Evolutionary conservation across 495 filamentous ascomycete genomes (phyloP).

Genomic region (Schizothecium vesticola): DNA sequence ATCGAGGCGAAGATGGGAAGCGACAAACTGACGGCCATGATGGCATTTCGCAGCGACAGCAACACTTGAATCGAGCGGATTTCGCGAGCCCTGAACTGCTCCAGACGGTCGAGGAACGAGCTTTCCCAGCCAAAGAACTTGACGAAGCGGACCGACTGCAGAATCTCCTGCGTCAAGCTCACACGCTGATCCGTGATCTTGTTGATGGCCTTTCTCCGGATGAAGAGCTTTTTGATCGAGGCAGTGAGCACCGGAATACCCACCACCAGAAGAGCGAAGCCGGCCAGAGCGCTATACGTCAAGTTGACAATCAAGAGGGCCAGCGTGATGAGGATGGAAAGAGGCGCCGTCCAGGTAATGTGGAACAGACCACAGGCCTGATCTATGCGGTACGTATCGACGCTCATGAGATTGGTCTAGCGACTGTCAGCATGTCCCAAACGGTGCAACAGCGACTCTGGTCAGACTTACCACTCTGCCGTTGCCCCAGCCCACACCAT

Average conservation of each 20-base stretch:
- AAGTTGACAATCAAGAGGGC: constrained; percentile 77
- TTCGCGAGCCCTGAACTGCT: constrained; percentile 65
- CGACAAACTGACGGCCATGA: constrained; percentile 68
- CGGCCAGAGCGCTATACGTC: constrained; percentile 80
- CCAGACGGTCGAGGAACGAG: constrained; percentile 72
- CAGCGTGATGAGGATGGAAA: constrained; percentile 71
- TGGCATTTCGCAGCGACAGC: constrained; percentile 74
- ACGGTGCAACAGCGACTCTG: too few species aligned
- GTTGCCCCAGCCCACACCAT: constrained; percentile 82
- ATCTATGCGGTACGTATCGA: constrained; percentile 87
- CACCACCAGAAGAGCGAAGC: constrained; percentile 75
- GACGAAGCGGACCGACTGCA: constrained; percentile 87
- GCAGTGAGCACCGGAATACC: constrained; percentile 68
- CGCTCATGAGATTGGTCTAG: constrained; percentile 77
- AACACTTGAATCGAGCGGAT: constrained; percentile 74
- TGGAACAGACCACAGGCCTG: constrained; percentile 83
- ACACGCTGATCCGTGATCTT: constrained; percentile 89
- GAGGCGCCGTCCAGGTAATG: constrained; percentile 78
- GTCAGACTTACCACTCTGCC: constrained; percentile 57
- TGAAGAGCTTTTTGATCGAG: constrained; percentile 67
- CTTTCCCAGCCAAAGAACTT: constrained; percentile 96
- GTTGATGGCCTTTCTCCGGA: constrained; percentile 71
- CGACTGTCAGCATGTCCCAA: constrained; percentile 5
- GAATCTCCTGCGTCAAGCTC: constrained; percentile 84
- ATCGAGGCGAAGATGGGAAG: constrained; percentile 91